Percentiles rank a stretch among this genome's conserved stretches.
Evolutionary conservation across 2,329 filamentous ascomycete genomes (phyloP).

Genomic region (Scedosporium minutisporum): DNA sequence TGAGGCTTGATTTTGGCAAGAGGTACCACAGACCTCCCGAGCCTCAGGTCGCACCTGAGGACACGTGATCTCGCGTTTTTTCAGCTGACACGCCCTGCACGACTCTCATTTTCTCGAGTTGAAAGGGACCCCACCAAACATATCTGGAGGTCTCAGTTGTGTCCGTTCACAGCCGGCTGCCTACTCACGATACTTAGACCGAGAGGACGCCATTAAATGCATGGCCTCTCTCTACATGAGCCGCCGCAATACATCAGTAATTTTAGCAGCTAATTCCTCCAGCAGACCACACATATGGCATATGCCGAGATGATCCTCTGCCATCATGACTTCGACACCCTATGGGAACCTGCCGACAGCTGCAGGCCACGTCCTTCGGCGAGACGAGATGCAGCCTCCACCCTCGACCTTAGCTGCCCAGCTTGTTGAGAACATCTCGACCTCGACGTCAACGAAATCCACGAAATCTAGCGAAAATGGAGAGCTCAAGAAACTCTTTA

Average conservation of each 20-base stretch:
- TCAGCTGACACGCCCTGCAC: neutral
- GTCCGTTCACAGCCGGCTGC: no score
- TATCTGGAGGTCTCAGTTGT: no score
- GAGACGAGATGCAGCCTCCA: conserved; percentile 26
- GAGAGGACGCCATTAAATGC: neutral
- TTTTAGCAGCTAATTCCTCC: no score
- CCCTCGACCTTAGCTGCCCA: conserved; percentile 83
- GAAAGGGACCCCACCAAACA: neutral
- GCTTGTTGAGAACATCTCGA: conserved; percentile 71
- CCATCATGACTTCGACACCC: conserved; percentile 3
- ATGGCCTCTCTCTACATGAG: no score
- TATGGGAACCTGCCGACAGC: conserved; percentile 1
- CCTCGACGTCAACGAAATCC: conserved; percentile 42
- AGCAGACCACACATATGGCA: no score
- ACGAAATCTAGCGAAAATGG: conserved; percentile 54
- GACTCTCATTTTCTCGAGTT: neutral
- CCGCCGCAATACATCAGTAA: no score
- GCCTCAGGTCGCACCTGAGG: neutral
- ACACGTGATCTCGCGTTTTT: conserved; percentile 5
- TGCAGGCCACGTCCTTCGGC: neutral
- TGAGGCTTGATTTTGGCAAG: no score
- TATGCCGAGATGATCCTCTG: neutral
- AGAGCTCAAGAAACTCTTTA: conserved; percentile 63
- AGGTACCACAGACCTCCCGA: no score
- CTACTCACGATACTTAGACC: neutral